Percentiles rank a stretch among this genome's conserved stretches.
phyloP scores from a whole-genome alignment of 83 land plant species.

The Larix sibirica region DNA sequence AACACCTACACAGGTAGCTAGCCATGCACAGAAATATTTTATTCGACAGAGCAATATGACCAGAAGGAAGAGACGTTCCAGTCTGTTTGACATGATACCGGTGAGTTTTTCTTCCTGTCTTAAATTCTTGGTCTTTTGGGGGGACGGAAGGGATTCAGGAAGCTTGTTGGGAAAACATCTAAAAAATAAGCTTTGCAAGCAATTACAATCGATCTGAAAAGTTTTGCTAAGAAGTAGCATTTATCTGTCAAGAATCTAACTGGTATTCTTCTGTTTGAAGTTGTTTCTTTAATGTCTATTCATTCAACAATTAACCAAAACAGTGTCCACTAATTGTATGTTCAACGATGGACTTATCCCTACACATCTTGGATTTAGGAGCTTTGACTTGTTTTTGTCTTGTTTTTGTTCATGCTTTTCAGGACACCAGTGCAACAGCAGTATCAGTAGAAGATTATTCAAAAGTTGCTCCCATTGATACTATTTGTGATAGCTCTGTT shows the following conservation, averaged over 20 bases:
- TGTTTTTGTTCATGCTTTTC: neutral
- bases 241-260: neutral
- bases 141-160: neutral
- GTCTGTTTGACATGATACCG: constrained; percentile 63
- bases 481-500: neutral
- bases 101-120: constrained; percentile 8
- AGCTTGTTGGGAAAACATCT: neutral
- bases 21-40: constrained; percentile 78
- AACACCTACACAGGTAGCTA: constrained; percentile 77
- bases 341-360: neutral
- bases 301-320: too few species aligned
- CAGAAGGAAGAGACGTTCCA: constrained; percentile 65
- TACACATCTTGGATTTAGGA: neutral
- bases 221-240: neutral
- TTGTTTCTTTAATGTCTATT: neutral
- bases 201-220: neutral
- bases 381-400: neutral
- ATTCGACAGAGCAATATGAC: constrained; percentile 63
- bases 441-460: neutral
- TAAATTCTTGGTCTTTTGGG: neutral
- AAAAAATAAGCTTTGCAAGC: neutral
- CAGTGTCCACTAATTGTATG: too few species aligned
- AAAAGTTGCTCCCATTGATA: constrained; percentile 11
- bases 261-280: neutral
- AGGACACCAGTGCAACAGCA: neutral